Evolutionary conservation across 768 basidiomycete species (phyloP).

Genomic region (Fistulinella prunicolor): DNA sequence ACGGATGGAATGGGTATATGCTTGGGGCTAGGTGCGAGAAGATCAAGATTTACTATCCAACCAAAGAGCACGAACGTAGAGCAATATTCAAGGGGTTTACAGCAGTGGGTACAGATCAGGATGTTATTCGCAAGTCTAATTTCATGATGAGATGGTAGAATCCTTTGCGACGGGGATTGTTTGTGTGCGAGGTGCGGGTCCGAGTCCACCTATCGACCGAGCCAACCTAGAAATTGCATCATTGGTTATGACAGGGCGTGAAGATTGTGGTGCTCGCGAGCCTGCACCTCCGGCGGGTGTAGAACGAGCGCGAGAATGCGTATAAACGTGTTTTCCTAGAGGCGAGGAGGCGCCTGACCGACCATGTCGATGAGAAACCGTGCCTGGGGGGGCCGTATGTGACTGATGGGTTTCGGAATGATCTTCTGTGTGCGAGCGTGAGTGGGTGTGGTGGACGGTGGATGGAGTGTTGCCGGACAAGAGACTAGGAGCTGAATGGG

Average conservation of each 20-base stretch:
- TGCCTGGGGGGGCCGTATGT: constrained; percentile 23
- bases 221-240: constrained; percentile 68
- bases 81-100: constrained; percentile 9
- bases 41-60: constrained; percentile 18
- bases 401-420: constrained; percentile 36
- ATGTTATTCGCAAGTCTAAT: constrained; percentile 4
- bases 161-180: constrained; percentile 26
- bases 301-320: constrained; percentile 60
- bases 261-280: constrained; percentile 43
- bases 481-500: constrained; percentile 34
- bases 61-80: constrained; percentile 13
- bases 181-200: constrained; percentile 24
- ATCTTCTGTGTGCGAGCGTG: constrained; percentile 57
- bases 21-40: constrained; percentile 14
- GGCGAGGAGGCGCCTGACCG: constrained; percentile 47
- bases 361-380: constrained; percentile 31
- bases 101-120: constrained; percentile 12
- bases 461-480: constrained; percentile 33
- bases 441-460: constrained; percentile 38
- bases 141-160: constrained; percentile 25
- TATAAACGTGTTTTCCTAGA: constrained; percentile 35
- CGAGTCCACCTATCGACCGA: constrained; percentile 51
- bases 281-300: constrained; percentile 42
- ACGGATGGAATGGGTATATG: constrained; percentile 24
- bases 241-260: constrained; percentile 68